Conservation (phyloP, 768 basidiomycete species). For the Myochromella boudieri region DNA sequence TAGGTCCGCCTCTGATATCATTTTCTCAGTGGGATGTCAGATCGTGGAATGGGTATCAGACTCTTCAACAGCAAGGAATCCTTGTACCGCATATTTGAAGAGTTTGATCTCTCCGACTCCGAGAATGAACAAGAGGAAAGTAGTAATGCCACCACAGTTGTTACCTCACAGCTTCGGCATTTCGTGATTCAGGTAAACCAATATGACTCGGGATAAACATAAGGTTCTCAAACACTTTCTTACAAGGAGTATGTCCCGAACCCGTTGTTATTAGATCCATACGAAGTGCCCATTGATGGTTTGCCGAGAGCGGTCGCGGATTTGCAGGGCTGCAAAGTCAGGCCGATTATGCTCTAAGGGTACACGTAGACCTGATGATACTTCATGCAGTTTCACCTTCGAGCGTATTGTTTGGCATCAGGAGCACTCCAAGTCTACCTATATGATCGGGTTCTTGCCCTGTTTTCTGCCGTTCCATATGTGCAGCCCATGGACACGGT, state of each 20-base stretch:
- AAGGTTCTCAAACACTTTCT: background rate
- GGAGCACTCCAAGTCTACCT: constrained; percentile 81
- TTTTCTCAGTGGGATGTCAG: constrained; percentile 77
- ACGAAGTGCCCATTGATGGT: constrained; percentile 35
- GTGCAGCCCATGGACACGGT: constrained; percentile 37
- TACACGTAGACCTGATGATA: background rate
- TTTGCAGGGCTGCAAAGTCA: constrained; percentile 60
- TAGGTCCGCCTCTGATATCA: background rate
- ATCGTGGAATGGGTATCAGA: constrained; percentile 92
- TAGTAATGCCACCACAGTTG: constrained; percentile 52
- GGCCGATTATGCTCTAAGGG: constrained; percentile 11
- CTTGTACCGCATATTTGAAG: constrained; percentile 73
- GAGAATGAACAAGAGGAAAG: constrained; percentile 45
- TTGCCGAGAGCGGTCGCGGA: constrained; percentile 15
- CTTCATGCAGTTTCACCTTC: constrained; percentile 81
- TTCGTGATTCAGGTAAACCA: constrained; percentile 88
- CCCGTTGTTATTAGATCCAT: constrained; percentile 79
- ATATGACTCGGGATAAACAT: background rate
- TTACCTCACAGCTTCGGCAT: constrained; percentile 87
- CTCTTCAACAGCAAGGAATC: constrained; percentile 79
- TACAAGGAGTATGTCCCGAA: constrained; percentile 81
- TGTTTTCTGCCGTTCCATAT: constrained; percentile 84
- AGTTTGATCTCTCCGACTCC: constrained; percentile 66
- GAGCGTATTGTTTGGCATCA: constrained; percentile 81
- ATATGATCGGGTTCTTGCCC: constrained; percentile 78